Percentiles rank a stretch among this genome's conserved stretches.
phyloP scores from a whole-genome alignment of 495 filamentous ascomycete genomes.

The Trichodelitschia bisporula region DNA sequence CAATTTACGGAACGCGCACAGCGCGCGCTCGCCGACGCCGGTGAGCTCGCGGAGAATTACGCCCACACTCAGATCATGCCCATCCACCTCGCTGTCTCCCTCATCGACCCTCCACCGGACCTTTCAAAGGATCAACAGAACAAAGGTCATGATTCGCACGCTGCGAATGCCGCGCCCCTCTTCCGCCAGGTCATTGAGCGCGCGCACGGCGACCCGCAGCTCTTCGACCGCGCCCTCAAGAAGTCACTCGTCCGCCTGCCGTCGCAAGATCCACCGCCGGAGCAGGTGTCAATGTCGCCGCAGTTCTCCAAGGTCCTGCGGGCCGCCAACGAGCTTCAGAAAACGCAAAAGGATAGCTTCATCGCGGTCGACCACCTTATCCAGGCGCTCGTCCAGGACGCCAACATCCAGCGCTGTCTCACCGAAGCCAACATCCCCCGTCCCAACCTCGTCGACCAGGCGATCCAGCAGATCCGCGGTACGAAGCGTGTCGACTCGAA shows the following conservation, averaged over 20 bases:
- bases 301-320: slow-evolving; percentile 59
- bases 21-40: slow-evolving; percentile 67
- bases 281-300: slow-evolving; percentile 56
- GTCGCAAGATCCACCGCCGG: slow-evolving; percentile 84
- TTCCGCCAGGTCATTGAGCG: slow-evolving; percentile 87
- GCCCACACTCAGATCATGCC: slow-evolving; percentile 74
- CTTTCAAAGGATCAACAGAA: slow-evolving; percentile 52
- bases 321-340: slow-evolving; percentile 68
- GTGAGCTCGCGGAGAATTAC: slow-evolving; percentile 61
- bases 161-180: slow-evolving; percentile 33
- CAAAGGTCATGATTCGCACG: slow-evolving; percentile 30
- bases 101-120: slow-evolving; percentile 64
- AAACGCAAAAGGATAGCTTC: slow-evolving; percentile 85
- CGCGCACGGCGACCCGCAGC: slow-evolving; percentile 76
- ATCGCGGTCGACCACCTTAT: slow-evolving; percentile 91
- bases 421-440: slow-evolving; percentile 83
- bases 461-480: slow-evolving; percentile 71
- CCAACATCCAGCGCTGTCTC: slow-evolving; percentile 41
- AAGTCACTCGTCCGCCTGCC: slow-evolving; percentile 75
- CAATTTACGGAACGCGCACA: slow-evolving; percentile 83
- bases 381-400: slow-evolving; percentile 53
- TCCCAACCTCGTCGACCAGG: slow-evolving; percentile 64
- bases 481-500: slow-evolving; percentile 82
- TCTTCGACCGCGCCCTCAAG: slow-evolving; percentile 70
- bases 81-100: slow-evolving; percentile 64